A percentile compares a stretch with the other conserved stretches of the same genome.
Conservation (phyloP, 2,329 filamentous ascomycete genomes). For the Colletotrichum nymphaeae region DNA sequence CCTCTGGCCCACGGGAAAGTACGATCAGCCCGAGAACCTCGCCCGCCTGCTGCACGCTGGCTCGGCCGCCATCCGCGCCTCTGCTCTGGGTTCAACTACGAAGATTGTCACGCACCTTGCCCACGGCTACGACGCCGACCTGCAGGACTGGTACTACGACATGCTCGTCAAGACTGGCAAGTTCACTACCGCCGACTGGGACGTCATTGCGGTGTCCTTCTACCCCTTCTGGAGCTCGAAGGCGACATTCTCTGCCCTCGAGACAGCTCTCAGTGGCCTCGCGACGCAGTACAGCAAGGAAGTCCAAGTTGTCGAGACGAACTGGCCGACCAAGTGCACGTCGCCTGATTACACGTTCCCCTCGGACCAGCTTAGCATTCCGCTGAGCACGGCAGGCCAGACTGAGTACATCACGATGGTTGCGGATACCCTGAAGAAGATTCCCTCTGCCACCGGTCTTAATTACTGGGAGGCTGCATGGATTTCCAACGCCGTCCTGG, state of each 20-base stretch:
- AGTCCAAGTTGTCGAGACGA: slow-evolving; percentile 7
- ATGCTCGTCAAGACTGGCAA: no score
- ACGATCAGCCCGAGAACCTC: no score
- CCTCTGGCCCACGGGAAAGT: not conserved
- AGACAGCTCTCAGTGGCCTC: not conserved
- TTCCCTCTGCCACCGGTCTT: not conserved
- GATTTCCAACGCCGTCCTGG: not conserved
- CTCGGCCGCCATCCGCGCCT: no score
- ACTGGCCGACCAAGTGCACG: slow-evolving; percentile 4
- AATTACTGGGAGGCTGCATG: slow-evolving; percentile 7
- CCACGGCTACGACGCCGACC: no score
- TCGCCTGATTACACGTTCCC: not conserved
- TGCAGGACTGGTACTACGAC: no score
- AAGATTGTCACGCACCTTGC: not conserved
- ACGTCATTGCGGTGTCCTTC: slow-evolving; percentile 7
- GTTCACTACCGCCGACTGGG: not conserved
- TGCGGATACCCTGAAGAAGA: not conserved
- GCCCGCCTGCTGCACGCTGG: no score
- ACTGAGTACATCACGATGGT: not conserved
- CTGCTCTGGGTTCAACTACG: no score
- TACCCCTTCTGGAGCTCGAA: slow-evolving; percentile 4
- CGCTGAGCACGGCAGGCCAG: not conserved
- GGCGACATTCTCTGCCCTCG: not conserved
- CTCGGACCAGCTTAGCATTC: not conserved
- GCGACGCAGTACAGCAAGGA: slow-evolving; percentile 3